Evolutionary conservation across 768 basidiomycete species (phyloP).

Genomic region (Porpolomopsis calyptriformis): DNA sequence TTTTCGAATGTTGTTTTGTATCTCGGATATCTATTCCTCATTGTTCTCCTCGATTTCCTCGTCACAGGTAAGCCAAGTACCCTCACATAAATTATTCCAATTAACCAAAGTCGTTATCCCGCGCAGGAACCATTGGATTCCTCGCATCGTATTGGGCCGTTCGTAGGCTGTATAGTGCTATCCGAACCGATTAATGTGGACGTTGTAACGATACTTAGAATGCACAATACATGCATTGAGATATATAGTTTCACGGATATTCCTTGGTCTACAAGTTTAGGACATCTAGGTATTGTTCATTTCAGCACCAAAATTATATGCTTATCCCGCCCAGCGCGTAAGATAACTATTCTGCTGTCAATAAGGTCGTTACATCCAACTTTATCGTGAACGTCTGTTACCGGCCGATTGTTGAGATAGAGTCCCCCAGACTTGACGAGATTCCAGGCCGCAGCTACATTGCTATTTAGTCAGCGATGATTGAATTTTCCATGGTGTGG

Average conservation of each 20-base stretch:
- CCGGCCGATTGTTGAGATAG: conserved; percentile 55
- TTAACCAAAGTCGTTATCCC: not conserved
- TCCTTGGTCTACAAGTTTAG: not conserved
- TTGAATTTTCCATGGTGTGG: not conserved
- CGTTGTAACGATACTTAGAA: too few relatives aligned
- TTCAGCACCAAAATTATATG: conserved; percentile 30
- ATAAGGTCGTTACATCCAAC: conserved; percentile 40
- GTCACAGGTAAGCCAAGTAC: conserved; percentile 60
- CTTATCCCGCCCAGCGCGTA: conserved; percentile 70
- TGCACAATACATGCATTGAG: too few relatives aligned
- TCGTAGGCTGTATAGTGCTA: conserved; percentile 68
- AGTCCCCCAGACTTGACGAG: conserved; percentile 58
- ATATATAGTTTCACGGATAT: too few relatives aligned
- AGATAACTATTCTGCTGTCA: conserved; percentile 48
- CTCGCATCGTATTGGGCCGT: conserved; percentile 89
- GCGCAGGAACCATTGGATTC: conserved; percentile 78
- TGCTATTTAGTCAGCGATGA: not conserved
- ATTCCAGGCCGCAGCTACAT: conserved; percentile 51
- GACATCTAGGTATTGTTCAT: too few relatives aligned
- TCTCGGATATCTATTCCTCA: conserved; percentile 80
- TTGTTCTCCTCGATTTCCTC: conserved; percentile 78
- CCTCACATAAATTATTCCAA: not conserved
- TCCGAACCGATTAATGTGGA: conserved; percentile 55
- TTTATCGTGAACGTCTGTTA: conserved; percentile 38
- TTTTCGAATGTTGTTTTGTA: conserved; percentile 75